Percentiles rank a stretch among this genome's conserved stretches.
These are phyloP conservation scores for Metschnikowia continentalis DNA, from an alignment of 805 yeast genomes.

Conservation along the genomic window DNA sequence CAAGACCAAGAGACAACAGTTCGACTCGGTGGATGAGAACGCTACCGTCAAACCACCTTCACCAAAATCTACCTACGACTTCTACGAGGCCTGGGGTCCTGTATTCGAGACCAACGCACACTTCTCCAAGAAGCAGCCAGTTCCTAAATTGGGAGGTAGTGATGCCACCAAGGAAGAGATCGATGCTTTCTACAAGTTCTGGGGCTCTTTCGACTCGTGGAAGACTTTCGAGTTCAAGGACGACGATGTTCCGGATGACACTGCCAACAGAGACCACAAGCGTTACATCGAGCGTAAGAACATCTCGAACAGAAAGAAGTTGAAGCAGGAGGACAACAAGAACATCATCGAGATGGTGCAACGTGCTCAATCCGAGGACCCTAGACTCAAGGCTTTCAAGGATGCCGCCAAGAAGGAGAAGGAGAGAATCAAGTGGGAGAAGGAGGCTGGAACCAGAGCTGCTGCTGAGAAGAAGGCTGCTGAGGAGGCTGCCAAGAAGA, in stretches of 20 bases:
- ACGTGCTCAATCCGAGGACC: conserved; percentile 86
- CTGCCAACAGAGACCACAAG: conserved; percentile 98
- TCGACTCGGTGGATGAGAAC: conserved; percentile 87
- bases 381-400: conserved; percentile 90
- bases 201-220: conserved; percentile 96
- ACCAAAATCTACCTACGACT: conserved; percentile 64
- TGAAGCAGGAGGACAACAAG: conserved; percentile 94
- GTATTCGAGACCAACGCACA: conserved; percentile 88
- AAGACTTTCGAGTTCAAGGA: conserved; percentile 96
- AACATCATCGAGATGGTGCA: conserved; percentile 82
- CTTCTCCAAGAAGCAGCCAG: conserved; percentile 89
- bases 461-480: conserved; percentile 92
- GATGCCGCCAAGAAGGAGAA: conserved; percentile 92
- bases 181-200: conserved; percentile 84
- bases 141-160: conserved; percentile 71
- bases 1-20: conserved; percentile 83
- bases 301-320: conserved; percentile 93
- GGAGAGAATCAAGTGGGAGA: conserved; percentile 95
- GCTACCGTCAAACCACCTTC: conserved; percentile 84
- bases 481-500: conserved; percentile 72
- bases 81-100: conserved; percentile 89
- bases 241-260: conserved; percentile 99
- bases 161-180: conserved; percentile 74
- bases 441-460: conserved; percentile 94
- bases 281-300: conserved; percentile 98